Evolutionary conservation across 768 basidiomycete species (phyloP), one percentile per base, ranked within the genome.

Genomic region (Imleria badia): DNA sequence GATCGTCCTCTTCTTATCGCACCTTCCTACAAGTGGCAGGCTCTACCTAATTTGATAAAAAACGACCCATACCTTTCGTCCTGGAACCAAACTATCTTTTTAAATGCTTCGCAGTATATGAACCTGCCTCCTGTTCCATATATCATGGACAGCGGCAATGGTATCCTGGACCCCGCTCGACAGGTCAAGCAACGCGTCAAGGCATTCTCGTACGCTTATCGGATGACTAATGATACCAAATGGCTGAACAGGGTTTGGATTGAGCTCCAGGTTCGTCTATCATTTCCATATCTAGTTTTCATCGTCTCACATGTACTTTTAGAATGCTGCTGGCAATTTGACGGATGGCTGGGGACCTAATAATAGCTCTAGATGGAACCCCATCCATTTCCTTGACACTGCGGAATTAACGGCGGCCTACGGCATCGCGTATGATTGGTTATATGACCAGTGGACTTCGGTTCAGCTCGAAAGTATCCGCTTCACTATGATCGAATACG

Each of bases 371-470:
- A 83, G 76, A 64, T 99, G 96, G 97, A 97, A 98, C 73, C 78
- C 85, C 6, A 58, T 44, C 2, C 97, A 99, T 73, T 98, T 98
- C 82, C 85, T 98, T 43, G 96, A 96, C 69, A 76, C 83, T 19
- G 95, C 87, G n/a, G 96, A 98, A 71, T 79, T 97, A 60, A 85
- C 85, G 17, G 84, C 88, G 23, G 94, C 92, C 6, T 98, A 87
- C 65, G 97, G 81, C 30, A 89, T 94, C 58, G 96, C 87, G 2
- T 99, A 98, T 64, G 97, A 99, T 67, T 99, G 97, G 97, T 66
- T 98, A 31, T 87, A 97, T 70, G 88, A 94, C 50, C 75, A 80
- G 49, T 96, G 89, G 91, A 82, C 81, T 14, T 73, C 79, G 31
- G 79, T 83, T 1, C 93, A 95, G 72, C 87, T 85, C 67, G 72